Base-by-base conservation (phyloP, 148 eudicot species). In the Talinum fruticosum region DNA sequence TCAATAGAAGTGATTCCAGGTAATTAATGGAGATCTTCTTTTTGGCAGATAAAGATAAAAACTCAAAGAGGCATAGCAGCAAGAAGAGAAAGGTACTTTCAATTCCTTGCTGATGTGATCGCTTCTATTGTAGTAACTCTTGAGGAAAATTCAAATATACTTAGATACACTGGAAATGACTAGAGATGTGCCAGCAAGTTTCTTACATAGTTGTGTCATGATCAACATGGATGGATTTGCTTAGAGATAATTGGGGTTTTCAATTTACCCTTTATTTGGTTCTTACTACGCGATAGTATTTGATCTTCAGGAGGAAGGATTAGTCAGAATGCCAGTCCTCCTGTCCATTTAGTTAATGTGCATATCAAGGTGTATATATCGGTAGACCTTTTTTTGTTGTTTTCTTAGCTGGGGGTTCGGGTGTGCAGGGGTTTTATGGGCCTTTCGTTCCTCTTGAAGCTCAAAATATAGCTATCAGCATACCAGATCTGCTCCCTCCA, bases 41-140 rank as follows among this genome's bases (percentile, higher is more conserved):
- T 54, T 73, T 69, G 84, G 84, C 94, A 96, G 99, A 93, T 72
- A 95, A 88, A 87, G 94, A 96, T 66, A 96, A 89, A 88, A 89
- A 84, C 81, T 80, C 87, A 69, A 93, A 89, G 81, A 93, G 84
- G 84, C 97, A 84, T 69, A 82, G 91, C 78, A 91, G 93, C 92
- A 93, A 87, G 87, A 91, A 93, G 84, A 90, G 92, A 86, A 96
- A 96, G 99, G 97, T 96, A 82, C 33, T 47, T 64, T 57, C 76
- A 74, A 36, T 29, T 68, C 28, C 72, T 71, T 73, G 51, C 59
- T 16, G 29, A 65, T 65, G 6, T 68, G 28, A 54, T 78, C 28
- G 33, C 47, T 47, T 80, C 57, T 74, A 16, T 68, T 66, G 16
- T 44, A 45, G 23, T 47, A 3, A 47, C 18, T 29, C 5, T 24